These are phyloP conservation scores for Monosporascus sp. DNA, from an alignment of 2,329 filamentous ascomycete genomes.

Conservation along the genomic window DNA sequence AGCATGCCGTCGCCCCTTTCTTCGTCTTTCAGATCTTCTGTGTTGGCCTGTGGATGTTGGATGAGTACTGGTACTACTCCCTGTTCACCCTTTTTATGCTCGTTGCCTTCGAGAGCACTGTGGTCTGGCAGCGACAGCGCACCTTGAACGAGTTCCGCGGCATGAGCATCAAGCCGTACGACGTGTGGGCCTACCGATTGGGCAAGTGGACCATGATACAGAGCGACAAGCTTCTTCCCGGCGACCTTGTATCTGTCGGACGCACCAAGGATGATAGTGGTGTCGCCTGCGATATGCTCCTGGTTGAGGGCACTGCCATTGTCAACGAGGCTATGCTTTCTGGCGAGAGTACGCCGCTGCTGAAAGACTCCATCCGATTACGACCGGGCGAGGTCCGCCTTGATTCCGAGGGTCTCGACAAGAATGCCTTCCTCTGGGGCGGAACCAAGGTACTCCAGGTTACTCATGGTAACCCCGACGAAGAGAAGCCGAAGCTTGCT, in stretches of 20 bases:
- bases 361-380: slow-evolving; percentile 93
- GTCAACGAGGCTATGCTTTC: slow-evolving; percentile 99
- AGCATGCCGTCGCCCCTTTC: slow-evolving; percentile 97
- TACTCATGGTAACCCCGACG: slow-evolving; percentile 75
- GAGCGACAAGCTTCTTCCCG: slow-evolving; percentile 88
- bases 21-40: slow-evolving; percentile 99
- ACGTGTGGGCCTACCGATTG: slow-evolving; percentile 83
- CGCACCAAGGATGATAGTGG: slow-evolving; percentile 96
- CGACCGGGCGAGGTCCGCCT: slow-evolving; percentile 74
- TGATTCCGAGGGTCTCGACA: slow-evolving; percentile 88
- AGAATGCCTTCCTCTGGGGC: slow-evolving; percentile 93
- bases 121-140: slow-evolving; percentile 97
- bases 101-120: slow-evolving; percentile 93
- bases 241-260: slow-evolving; percentile 86
- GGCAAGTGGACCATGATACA: slow-evolving; percentile 83
- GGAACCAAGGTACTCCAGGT: slow-evolving; percentile 97
- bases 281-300: slow-evolving; percentile 92
- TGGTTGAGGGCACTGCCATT: slow-evolving; percentile 92
- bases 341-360: slow-evolving; percentile 90
- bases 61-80: slow-evolving; percentile 99
- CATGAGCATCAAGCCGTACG: slow-evolving; percentile 99
- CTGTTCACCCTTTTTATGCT: slow-evolving; percentile 99
- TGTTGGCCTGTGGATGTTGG: slow-evolving; percentile 95
- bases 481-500: slow-evolving; percentile 63
- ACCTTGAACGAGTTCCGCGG: slow-evolving; percentile 94